A percentile compares a stretch with the other conserved stretches of the same genome.
These are phyloP conservation scores for Penicillium mononematosum DNA, from an alignment of 495 filamentous ascomycete species.

Conservation along the genomic window DNA sequence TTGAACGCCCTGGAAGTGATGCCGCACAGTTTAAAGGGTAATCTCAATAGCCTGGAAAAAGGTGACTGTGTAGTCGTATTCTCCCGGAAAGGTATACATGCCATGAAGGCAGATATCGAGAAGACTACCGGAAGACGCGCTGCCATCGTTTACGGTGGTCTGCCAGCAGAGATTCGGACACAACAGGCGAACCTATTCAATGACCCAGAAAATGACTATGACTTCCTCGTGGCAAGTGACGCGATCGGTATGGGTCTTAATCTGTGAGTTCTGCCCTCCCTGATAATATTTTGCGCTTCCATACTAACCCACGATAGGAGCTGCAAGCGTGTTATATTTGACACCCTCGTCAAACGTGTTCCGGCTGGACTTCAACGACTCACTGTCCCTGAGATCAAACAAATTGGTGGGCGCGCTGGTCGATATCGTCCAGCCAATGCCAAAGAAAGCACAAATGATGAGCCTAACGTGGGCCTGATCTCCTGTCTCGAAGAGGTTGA, in stretches of 20 bases:
- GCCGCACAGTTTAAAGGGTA: conserved; percentile 56
- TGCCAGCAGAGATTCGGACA: conserved; percentile 90
- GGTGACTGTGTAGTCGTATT: conserved; percentile 91
- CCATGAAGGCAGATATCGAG: conserved; percentile 77
- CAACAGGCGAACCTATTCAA: conserved; percentile 93
- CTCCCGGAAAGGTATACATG: conserved; percentile 76
- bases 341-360: conserved; percentile 66
- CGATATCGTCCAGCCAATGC: conserved; percentile 74
- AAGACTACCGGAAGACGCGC: conserved; percentile 68
- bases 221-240: conserved; percentile 90
- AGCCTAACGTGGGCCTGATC: conserved; percentile 62
- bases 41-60: conserved; percentile 68
- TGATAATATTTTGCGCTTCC: not conserved
- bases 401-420: conserved; percentile 92
- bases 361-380: conserved; percentile 52
- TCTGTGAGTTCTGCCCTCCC: conserved; percentile 49
- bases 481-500: conserved; percentile 76
- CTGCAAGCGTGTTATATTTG: conserved; percentile 88
- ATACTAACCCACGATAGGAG: conserved; percentile 50
- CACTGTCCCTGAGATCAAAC: conserved; percentile 77
- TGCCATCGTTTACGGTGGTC: conserved; percentile 87
- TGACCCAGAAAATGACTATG: conserved; percentile 89
- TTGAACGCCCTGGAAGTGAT: conserved; percentile 73
- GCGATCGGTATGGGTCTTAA: conserved; percentile 98
- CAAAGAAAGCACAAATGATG: conserved; percentile 25